A percentile compares a stretch with the other conserved stretches of the same genome.
Conservation (phyloP, 179 eudicot genomes). For the Actinidia chinensis region DNA sequence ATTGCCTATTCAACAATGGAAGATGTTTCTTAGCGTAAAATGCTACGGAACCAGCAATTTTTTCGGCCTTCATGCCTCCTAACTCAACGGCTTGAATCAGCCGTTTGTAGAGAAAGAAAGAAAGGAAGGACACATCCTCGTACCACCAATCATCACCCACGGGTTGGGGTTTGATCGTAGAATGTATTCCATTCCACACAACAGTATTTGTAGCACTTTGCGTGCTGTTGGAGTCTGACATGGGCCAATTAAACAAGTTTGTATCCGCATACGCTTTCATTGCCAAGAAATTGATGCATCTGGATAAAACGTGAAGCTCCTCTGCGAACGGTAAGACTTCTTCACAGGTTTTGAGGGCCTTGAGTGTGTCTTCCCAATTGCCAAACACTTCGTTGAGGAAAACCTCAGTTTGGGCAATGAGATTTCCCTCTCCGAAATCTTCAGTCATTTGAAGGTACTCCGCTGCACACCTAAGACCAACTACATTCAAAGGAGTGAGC, state of each 20-base stretch:
- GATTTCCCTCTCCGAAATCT: conserved; percentile 52
- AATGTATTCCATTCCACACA: conserved; percentile 43
- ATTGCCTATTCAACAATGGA: conserved; percentile 33
- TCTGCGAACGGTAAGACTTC: conserved; percentile 46
- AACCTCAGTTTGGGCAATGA: conserved; percentile 40
- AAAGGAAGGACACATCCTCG: conserved; percentile 46
- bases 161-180: conserved; percentile 24
- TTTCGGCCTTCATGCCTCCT: conserved; percentile 46
- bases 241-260: conserved; percentile 34
- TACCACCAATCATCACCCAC: conserved; percentile 57
- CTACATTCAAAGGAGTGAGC: conserved; percentile 47
- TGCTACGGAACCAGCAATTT: conserved; percentile 40
- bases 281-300: conserved; percentile 56
- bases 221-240: conserved; percentile 24
- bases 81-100: conserved; percentile 36
- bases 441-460: conserved; percentile 62
- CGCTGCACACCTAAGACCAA: conserved; percentile 56
- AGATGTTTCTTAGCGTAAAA: conserved; percentile 46
- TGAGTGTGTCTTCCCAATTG: conserved; percentile 51
- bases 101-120: conserved; percentile 42
- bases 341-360: conserved; percentile 50
- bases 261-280: conserved; percentile 43
- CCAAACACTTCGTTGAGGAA: conserved; percentile 49
- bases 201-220: conserved; percentile 13
- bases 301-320: conserved; percentile 45